Evolutionary conservation across 192 early-diverging fungal species (phyloP).

Genomic region (Podila epicladia): DNA sequence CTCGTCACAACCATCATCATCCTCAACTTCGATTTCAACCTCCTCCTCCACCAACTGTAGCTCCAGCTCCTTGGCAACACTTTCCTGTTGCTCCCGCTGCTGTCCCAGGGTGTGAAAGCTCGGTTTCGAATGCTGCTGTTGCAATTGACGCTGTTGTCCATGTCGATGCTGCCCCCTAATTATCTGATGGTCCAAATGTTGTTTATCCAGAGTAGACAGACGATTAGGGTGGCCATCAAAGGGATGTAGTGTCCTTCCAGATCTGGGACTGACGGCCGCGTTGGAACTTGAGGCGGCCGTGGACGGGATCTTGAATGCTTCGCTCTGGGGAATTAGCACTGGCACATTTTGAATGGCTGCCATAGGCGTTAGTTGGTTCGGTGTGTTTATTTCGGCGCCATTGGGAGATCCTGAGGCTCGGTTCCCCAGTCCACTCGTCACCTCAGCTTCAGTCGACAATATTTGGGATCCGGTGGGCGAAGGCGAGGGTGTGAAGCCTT

Average conservation of each 20-base stretch:
- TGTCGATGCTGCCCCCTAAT: not conserved
- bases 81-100: not conserved
- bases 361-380: not conserved
- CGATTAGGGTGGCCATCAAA: constrained; percentile 43
- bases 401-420: not conserved
- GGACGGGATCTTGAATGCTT: not conserved
- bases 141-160: not conserved
- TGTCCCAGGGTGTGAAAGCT: not conserved
- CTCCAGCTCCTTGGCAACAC: not conserved
- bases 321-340: not conserved
- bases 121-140: not conserved
- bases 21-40: constrained; percentile 4
- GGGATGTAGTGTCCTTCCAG: constrained; percentile 17
- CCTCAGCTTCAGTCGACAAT: not conserved
- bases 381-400: not conserved
- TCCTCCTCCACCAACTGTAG: constrained; percentile 2
- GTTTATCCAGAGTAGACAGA: constrained; percentile 31
- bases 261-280: constrained; percentile 1
- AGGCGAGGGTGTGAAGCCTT: constrained; percentile 27
- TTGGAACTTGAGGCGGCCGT: not conserved
- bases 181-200: constrained; percentile 19
- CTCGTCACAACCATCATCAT: constrained; percentile 3
- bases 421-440: not conserved
- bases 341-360: not conserved
- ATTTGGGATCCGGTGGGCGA: constrained; percentile 31